phyloP scores from a whole-genome alignment of 306 rosid genomes.

The Arachis stenosperma region DNA sequence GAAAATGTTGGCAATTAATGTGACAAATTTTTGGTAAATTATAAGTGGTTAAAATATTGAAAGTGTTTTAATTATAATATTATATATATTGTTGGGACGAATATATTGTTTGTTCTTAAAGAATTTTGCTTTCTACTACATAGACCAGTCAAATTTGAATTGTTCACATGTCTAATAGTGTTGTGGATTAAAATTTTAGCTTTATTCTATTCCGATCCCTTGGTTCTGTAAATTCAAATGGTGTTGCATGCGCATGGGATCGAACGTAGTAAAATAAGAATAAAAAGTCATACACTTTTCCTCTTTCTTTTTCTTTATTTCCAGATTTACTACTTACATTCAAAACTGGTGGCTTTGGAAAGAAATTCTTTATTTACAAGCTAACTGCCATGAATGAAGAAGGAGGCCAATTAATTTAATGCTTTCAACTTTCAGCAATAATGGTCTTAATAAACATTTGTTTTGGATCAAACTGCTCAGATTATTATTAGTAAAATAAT shows the following conservation, averaged over 20 bases:
- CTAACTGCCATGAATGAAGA: constrained; percentile 33
- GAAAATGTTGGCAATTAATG: no score
- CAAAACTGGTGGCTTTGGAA: constrained; percentile 46
- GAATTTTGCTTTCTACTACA: background rate
- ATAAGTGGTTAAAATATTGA: no score
- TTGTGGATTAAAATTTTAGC: background rate
- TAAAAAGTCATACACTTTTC: background rate
- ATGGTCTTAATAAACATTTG: background rate
- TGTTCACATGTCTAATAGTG: constrained; percentile 2
- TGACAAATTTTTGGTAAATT: no score
- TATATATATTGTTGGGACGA: no score
- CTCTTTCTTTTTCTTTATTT: constrained; percentile 8
- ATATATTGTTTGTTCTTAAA: no score
- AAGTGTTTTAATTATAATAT: no score
- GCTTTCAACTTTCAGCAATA: constrained; percentile 29
- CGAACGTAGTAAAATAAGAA: constrained; percentile 13
- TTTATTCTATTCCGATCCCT: background rate
- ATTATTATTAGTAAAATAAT: no score
- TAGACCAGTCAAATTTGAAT: background rate
- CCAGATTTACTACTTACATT: constrained; percentile 23
- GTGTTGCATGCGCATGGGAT: background rate
- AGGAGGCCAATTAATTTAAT: constrained; percentile 16
- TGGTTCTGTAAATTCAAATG: constrained; percentile 5
- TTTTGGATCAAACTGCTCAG: no score
- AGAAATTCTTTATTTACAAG: constrained; percentile 36